Evolutionary conservation across 2,329 filamentous ascomycete genomes (phyloP).

Genomic region (Fusarium graminum): DNA sequence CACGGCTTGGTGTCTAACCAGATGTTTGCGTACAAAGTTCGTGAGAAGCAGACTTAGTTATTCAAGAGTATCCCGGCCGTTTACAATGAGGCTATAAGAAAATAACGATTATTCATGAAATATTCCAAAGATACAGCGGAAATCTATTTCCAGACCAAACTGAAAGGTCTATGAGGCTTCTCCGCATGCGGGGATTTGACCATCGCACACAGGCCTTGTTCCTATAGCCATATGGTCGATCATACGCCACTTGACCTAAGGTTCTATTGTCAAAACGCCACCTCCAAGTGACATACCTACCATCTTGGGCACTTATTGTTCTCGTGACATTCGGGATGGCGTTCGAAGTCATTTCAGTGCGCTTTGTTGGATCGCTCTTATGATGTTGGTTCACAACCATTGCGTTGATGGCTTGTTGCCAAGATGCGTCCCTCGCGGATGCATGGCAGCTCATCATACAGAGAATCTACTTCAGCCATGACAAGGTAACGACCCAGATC

Average conservation of each 20-base stretch:
- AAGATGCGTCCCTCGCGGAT: too few relatives aligned
- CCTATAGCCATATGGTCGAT: neutral
- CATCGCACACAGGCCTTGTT: too few relatives aligned
- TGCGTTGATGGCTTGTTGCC: too few relatives aligned
- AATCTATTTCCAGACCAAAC: too few relatives aligned
- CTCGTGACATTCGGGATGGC: neutral
- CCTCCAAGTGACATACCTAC: neutral
- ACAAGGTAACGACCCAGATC: too few relatives aligned
- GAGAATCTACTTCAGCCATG: too few relatives aligned
- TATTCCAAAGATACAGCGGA: neutral
- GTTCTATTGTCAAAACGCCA: neutral
- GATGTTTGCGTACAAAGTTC: conserved; percentile 45
- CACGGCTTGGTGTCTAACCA: conserved; percentile 50
- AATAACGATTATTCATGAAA: neutral
- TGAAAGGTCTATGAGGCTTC: too few relatives aligned
- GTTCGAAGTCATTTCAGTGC: neutral
- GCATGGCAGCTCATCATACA: too few relatives aligned
- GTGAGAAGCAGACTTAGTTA: conserved; percentile 1
- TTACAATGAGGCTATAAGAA: neutral
- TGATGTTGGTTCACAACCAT: too few relatives aligned
- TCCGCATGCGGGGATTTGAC: too few relatives aligned
- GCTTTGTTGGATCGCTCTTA: fast-evolving
- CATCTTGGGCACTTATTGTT: neutral
- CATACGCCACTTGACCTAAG: neutral
- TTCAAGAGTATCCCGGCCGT: neutral